Percentiles rank a stretch among this genome's conserved stretches.
phyloP scores from a whole-genome alignment of 2,329 filamentous ascomycete species.

The Macrophomina tecta region DNA sequence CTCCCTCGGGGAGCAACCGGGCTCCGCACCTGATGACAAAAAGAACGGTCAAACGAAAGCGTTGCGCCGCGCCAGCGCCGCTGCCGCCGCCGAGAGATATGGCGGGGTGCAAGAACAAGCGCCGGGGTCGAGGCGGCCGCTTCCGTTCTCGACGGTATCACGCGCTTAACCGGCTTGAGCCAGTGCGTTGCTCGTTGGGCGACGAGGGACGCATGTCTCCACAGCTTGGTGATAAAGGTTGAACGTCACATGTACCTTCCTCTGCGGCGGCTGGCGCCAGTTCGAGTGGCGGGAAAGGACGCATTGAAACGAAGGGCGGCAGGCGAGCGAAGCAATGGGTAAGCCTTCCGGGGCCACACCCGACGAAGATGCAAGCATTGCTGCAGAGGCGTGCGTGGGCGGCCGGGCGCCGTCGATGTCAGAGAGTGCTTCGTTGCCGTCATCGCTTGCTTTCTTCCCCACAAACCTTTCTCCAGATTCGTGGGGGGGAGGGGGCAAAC shows the following conservation, averaged over 20 bases:
- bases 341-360: no score
- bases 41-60: neutral
- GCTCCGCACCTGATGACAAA: constrained; percentile 4
- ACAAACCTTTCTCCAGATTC: neutral
- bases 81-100: neutral
- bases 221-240: neutral
- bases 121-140: neutral
- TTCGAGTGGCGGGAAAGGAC: neutral
- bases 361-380: neutral
- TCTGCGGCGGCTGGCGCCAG: neutral
- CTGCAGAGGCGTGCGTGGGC: neutral
- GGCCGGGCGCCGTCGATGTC: constrained; percentile 3
- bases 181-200: no score
- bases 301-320: no score
- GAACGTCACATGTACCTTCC: neutral
- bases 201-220: neutral
- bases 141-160: neutral
- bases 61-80: no score
- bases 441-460: neutral
- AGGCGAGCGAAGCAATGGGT: no score
- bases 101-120: neutral
- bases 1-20: neutral
- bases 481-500: neutral
- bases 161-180: neutral
- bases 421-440: neutral